phyloP scores from a whole-genome alignment of 345 rosid genomes.

The Pelargonium nanum region DNA sequence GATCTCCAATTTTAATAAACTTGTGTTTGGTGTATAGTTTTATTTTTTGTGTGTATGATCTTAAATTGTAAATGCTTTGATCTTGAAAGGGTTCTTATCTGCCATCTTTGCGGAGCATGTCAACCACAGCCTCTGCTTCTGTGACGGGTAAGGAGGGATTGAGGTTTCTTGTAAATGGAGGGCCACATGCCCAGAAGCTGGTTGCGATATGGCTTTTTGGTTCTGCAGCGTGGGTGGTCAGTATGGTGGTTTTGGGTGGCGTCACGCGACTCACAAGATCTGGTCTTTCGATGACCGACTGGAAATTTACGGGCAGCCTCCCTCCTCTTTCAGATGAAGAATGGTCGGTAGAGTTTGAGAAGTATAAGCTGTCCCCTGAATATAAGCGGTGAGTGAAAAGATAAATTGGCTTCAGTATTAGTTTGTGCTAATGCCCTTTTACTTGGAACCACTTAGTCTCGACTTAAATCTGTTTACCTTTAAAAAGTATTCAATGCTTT shows the following conservation, averaged over 20 bases:
- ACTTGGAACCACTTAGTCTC: neutral
- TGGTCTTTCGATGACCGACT: slow-evolving; percentile 94
- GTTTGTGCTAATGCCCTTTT: neutral
- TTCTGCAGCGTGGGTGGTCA: slow-evolving; percentile 91
- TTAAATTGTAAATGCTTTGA: slow-evolving; percentile 5
- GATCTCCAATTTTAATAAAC: neutral
- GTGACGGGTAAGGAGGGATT: slow-evolving; percentile 51
- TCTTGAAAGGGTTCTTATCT: slow-evolving; percentile 37
- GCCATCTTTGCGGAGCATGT: slow-evolving; percentile 38
- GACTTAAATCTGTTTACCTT: too few species aligned
- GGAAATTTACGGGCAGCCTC: slow-evolving; percentile 79
- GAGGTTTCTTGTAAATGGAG: slow-evolving; percentile 66
- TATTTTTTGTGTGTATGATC: neutral
- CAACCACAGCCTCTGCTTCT: slow-evolving; percentile 36
- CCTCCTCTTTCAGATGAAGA: slow-evolving; percentile 81
- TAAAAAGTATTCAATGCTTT: too few species aligned
- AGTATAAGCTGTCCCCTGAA: slow-evolving; percentile 80
- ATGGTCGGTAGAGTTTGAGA: slow-evolving; percentile 75
- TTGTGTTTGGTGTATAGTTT: neutral
- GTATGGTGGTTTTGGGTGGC: slow-evolving; percentile 88
- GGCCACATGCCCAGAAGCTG: slow-evolving; percentile 70
- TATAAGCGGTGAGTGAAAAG: slow-evolving; percentile 49
- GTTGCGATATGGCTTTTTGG: slow-evolving; percentile 94
- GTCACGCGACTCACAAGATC: slow-evolving; percentile 76
- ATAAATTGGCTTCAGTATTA: neutral